Evolutionary conservation across 331 rosid genomes (phyloP).

Genomic region (Dryas integrifolia): DNA sequence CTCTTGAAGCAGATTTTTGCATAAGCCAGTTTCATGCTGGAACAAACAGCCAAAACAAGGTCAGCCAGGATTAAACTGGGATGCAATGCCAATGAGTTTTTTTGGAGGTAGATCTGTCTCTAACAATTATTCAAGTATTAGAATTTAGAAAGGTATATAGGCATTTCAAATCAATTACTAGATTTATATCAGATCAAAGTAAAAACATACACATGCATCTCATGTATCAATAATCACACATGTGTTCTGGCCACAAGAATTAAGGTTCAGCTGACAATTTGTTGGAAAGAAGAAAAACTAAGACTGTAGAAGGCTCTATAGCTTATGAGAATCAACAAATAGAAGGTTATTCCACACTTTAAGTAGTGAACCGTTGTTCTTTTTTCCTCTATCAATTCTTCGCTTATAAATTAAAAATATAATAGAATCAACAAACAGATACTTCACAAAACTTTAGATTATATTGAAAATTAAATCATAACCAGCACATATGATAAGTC

Average conservation of each 20-base stretch:
- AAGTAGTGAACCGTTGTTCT: neutral
- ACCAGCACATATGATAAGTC: neutral
- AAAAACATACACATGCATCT: neutral
- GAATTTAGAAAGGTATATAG: neutral
- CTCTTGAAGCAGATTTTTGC: conserved; percentile 98
- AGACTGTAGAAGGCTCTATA: neutral
- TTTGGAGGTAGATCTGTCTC: neutral
- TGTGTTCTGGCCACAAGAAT: neutral
- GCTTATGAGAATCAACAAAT: neutral
- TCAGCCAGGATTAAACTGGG: conserved; percentile 20
- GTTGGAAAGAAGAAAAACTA: neutral
- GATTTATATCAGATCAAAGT: neutral
- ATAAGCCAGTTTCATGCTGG: conserved; percentile 92
- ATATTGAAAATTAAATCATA: too few relatives aligned
- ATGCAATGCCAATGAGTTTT: neutral
- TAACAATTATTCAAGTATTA: neutral
- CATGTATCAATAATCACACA: too few relatives aligned
- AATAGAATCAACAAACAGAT: neutral
- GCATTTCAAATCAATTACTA: neutral
- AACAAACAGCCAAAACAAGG: conserved; percentile 26
- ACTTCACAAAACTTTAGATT: too few relatives aligned
- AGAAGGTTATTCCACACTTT: neutral
- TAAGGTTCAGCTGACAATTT: neutral
- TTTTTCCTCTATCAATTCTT: neutral
- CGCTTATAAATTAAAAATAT: too few relatives aligned